A percentile compares a stretch with the other conserved stretches of the same genome.
Evolutionary conservation across 108 stramenopile species (phyloP).

Genomic region (Nitzschia inconspicua): DNA sequence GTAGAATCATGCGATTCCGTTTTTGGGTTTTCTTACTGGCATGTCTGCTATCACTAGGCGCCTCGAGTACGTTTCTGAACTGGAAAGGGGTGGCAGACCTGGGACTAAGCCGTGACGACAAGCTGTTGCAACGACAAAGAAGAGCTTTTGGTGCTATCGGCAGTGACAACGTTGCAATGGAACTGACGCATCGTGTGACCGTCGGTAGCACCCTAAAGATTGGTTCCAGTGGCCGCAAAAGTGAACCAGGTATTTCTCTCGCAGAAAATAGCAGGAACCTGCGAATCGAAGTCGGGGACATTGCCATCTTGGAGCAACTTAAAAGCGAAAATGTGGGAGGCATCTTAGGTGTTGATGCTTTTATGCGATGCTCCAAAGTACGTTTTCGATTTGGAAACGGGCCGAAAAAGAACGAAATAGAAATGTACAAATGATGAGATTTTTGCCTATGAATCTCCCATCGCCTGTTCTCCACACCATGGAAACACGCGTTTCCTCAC

Average conservation of each 20-base stretch:
- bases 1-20: no score
- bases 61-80: slow-evolving; percentile 53
- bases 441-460: no score
- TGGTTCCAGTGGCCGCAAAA: not conserved
- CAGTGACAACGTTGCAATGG: slow-evolving; percentile 56
- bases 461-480: no score
- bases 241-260: not conserved
- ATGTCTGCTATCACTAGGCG: no score
- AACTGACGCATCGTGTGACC: slow-evolving; percentile 58
- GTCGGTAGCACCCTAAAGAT: slow-evolving; percentile 49
- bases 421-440: no score
- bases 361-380: no score
- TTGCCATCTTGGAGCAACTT: slow-evolving; percentile 62
- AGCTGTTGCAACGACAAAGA: slow-evolving; percentile 30
- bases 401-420: no score
- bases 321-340: slow-evolving; percentile 58
- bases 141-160: slow-evolving; percentile 64
- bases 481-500: no score
- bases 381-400: no score
- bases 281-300: slow-evolving; percentile 68
- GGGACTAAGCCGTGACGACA: slow-evolving; percentile 25
- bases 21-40: no score
- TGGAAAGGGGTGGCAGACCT: slow-evolving; percentile 59
- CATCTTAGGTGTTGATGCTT: slow-evolving; percentile 68
- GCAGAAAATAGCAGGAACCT: slow-evolving; percentile 11